Evolutionary conservation across 352 stramenopile genomes (phyloP).

Genomic region (Globisporangium sylvaticum): DNA sequence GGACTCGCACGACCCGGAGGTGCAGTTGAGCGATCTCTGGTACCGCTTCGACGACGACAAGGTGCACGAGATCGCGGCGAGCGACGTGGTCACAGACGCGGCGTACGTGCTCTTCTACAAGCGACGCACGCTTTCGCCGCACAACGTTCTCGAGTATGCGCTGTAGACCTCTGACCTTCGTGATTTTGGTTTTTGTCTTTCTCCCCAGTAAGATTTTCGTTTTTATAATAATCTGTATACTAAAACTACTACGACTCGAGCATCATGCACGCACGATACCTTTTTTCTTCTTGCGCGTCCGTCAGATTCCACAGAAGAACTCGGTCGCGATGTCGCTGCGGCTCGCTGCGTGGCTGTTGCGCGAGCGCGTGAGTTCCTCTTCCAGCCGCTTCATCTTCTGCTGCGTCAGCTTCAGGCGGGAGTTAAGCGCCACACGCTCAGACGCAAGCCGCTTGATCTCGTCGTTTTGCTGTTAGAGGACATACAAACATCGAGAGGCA

Average conservation of each 20-base stretch:
- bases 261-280: neutral
- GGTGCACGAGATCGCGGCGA: conserved; percentile 63
- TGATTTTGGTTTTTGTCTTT: conserved; percentile 2
- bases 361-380: conserved; percentile 49
- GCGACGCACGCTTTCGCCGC: conserved; percentile 61
- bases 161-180: conserved; percentile 26
- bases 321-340: conserved; percentile 46
- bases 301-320: conserved; percentile 68
- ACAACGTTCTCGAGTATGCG: conserved; percentile 66
- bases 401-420: conserved; percentile 46
- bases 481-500: conserved; percentile 22
- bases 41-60: conserved; percentile 84
- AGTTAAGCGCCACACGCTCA: conserved; percentile 41
- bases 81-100: conserved; percentile 74
- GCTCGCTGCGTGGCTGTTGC: conserved; percentile 36
- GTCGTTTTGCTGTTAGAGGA: conserved; percentile 40
- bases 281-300: neutral
- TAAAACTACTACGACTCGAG: neutral
- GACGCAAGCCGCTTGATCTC: conserved; percentile 48
- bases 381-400: conserved; percentile 55
- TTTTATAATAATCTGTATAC: conserved; percentile 11
- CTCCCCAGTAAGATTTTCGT: neutral
- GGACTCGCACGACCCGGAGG: conserved; percentile 24
- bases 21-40: conserved; percentile 63
- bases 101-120: conserved; percentile 93